Evolutionary conservation across 2,329 filamentous ascomycete genomes (phyloP), one percentile per base, ranked within the genome.

Genomic region (Malbranchea zuffiana): DNA sequence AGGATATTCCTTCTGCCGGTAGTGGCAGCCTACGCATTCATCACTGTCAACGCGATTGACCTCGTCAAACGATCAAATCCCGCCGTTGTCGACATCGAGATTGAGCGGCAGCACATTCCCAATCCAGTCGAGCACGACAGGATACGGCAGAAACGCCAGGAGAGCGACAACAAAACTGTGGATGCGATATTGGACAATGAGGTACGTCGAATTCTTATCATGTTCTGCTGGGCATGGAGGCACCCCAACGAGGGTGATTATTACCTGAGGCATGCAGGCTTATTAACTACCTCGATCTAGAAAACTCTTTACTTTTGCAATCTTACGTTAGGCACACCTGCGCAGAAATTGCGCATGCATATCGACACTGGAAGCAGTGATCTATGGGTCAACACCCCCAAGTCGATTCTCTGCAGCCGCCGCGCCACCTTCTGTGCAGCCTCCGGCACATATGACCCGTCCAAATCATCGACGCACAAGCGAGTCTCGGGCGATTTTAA

Each of bases 401-500:
- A 56, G 32, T 87, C 82, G 1, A 40, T 50, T 1, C 57, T 82
- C 11, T 92, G 84, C 53, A 50, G 53, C 5, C 50, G 56, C 3
- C 49, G 53, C 1, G 54, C 56, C 1, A 52, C 66, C 10, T 69
- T 70, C 1, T 90, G 84, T 52, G 50, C 58, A 4, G 61, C 59
- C 12, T 71, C 74, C 1, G 83, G 82, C 10, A 75, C 75, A 1
- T 93, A 86, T 57, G 56, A 62, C 28, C 71, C 81, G 26, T 80
- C 82, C 53, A 59, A 67, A 1, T 93, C 85, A 0, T 84, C 81
- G 2, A 82, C 84, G 2, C 88, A 87, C 58, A 51, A 69, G 21
- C 85, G 78, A 53, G 59, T 93, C 37, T 78, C 76, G 44, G 77
- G 73, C 51, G 68, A 76, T 42, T 94, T 95, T 65, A 87, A 88